Conservation (phyloP, 2,329 filamentous ascomycete genomes). For the Trichoderma koningiopsis region DNA sequence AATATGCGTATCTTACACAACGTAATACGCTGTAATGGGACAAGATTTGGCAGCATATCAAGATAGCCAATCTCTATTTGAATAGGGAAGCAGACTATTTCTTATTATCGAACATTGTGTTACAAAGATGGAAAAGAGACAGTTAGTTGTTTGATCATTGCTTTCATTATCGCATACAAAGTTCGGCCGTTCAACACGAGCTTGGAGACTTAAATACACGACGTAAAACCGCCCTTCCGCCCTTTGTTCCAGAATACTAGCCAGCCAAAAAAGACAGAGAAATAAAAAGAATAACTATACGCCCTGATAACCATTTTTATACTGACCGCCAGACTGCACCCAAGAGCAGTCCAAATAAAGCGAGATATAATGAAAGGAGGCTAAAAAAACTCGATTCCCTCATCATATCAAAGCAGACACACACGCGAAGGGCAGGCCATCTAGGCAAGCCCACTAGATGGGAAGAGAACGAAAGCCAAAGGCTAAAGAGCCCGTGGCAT, state of each 20-base stretch:
- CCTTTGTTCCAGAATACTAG: neutral
- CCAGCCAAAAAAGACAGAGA: conserved; percentile 1
- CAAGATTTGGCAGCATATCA: no score
- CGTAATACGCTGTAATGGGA: no score
- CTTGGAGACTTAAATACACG: conserved; percentile 19
- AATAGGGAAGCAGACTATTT: no score
- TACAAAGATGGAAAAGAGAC: no score
- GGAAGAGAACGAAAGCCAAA: neutral
- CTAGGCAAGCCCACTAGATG: neutral
- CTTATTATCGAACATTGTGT: no score
- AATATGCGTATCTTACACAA: no score
- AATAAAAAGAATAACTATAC: neutral
- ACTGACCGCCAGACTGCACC: conserved; percentile 16
- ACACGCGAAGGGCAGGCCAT: neutral
- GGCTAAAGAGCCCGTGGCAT: neutral
- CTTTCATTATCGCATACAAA: conserved; percentile 26
- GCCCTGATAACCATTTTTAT: conserved; percentile 22
- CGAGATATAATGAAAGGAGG: neutral
- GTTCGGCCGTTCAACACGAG: conserved; percentile 17
- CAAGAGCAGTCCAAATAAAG: conserved; percentile 6
- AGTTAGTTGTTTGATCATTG: conserved; percentile 18
- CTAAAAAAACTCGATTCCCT: neutral
- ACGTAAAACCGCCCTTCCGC: conserved; percentile 10
- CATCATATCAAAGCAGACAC: conserved; percentile 2
- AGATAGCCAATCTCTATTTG: no score